phyloP scores from a whole-genome alignment of 2,329 filamentous ascomycete genomes.

The Paraphaeosphaeria minitans region DNA sequence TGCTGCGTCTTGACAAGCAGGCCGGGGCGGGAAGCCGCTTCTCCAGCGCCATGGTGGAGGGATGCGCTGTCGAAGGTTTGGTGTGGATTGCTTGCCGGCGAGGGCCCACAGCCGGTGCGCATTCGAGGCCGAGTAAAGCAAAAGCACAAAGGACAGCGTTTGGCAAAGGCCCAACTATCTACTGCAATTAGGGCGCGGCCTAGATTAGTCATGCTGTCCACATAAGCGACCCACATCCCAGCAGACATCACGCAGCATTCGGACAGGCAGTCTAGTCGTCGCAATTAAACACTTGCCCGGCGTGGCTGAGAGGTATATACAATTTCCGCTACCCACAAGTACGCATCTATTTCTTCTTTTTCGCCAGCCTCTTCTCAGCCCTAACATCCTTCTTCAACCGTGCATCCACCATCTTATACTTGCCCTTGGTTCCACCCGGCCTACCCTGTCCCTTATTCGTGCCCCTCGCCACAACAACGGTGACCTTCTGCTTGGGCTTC shows the following conservation, averaged over 20 bases:
- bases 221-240: too few relatives aligned
- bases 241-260: not conserved
- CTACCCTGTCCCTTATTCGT: slow-evolving; percentile 83
- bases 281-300: not conserved
- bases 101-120: too few relatives aligned
- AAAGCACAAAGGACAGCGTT: too few relatives aligned
- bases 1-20: too few relatives aligned
- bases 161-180: too few relatives aligned
- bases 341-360: slow-evolving; percentile 67
- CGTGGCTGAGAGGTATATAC: not conserved
- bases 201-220: too few relatives aligned
- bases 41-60: too few relatives aligned
- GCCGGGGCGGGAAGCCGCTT: too few relatives aligned
- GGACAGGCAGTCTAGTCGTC: not conserved
- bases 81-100: too few relatives aligned
- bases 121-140: too few relatives aligned
- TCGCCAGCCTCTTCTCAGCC: slow-evolving; percentile 79
- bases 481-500: slow-evolving; percentile 82
- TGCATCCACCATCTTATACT: slow-evolving; percentile 96
- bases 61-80: too few relatives aligned
- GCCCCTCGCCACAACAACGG: slow-evolving; percentile 86
- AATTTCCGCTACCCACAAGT: not conserved
- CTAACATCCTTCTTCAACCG: slow-evolving; percentile 96
- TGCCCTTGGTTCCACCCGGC: slow-evolving; percentile 89
- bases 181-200: too few relatives aligned